Evolutionary conservation across 2,329 filamentous ascomycete species (phyloP), one percentile per base, ranked within the genome.

Genomic region (Diaporthe humulicola): DNA sequence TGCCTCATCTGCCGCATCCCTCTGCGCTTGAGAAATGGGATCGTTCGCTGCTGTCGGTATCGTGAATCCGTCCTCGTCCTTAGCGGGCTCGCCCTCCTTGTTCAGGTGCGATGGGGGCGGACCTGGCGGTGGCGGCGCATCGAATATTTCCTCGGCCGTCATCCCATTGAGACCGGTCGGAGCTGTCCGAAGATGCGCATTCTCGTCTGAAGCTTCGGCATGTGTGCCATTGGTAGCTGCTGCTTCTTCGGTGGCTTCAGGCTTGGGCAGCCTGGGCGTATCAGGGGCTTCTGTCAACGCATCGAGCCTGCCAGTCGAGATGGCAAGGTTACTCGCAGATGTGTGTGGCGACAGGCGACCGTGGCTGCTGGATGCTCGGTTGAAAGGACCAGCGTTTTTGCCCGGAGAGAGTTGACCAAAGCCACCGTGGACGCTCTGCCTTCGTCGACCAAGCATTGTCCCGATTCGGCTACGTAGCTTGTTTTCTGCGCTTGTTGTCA

Each of bases 61-160:
- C 5, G 89, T 93, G 80, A 92, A 97, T 9, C 94, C 95, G 77
- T 97, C 94, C 0, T 90, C 86, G 80, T 97, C 95, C 81, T 91
- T 94, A 28, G 85, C 83, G 73, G 88, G 81, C 73, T 85, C 81
- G 0, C 78, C 77, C 12, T 82, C 73, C 22, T 83, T 81, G 70
- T 82, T 82, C 73, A 82, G 82, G 60, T 88, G 87, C 3, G 85
- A 84, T 2, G 87, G 86, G 2, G 90, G 88, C 30, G 88, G 86
- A 0, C 88, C 88, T 2, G 87, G 84, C 22, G 89, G 88, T 40
- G 89, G 86, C 12, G 87, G 84, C 40, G 88, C 87, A 70, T 89
- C 88, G 66, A 87, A 86, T 33, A 89, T 80, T 71, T 90, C 89
- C 56, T 84, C 78, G 25, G 82, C 79, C 42, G 85, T 79, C 38